Conservation (phyloP, 169 alveolate species). For the Plasmodium ovale region DNA sequence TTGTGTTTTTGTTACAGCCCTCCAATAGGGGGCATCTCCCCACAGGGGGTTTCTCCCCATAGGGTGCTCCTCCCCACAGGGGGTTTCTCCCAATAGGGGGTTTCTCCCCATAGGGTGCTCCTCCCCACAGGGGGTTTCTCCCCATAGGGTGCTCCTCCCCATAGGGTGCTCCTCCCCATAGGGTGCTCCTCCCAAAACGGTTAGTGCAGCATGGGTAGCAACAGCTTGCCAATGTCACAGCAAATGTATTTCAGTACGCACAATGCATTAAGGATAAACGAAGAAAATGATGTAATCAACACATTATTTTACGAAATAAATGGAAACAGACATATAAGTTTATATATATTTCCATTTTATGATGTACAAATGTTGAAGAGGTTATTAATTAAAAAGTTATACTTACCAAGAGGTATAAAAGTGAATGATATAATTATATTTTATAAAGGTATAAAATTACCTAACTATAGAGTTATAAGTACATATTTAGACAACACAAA, state of each 20-base stretch:
- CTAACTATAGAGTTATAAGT: conserved; percentile 91
- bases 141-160: no score
- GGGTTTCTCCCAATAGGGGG: no score
- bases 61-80: no score
- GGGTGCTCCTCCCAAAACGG: no score
- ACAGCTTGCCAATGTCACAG: conserved; percentile 86
- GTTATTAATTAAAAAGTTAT: conserved; percentile 88
- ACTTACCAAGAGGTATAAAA: conserved; percentile 84
- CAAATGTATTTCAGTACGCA: conserved; percentile 91
- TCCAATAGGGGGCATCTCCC: no score
- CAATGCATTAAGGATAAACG: conserved; percentile 86
- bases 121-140: no score
- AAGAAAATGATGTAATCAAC: conserved; percentile 84
- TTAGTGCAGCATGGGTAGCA: conserved; percentile 74
- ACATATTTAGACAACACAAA: conserved; percentile 84
- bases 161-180: no score
- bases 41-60: no score
- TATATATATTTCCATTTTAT: conserved; percentile 90
- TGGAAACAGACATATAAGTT: conserved; percentile 87
- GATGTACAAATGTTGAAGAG: conserved; percentile 92
- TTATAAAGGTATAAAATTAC: conserved; percentile 92
- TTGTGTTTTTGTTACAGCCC: no score
- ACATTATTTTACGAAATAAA: conserved; percentile 87
- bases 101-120: no score
- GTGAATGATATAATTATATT: conserved; percentile 88